These are phyloP conservation scores for Penicillium sp. DNA, from an alignment of 2,329 filamentous ascomycete genomes.

Conservation along the genomic window DNA sequence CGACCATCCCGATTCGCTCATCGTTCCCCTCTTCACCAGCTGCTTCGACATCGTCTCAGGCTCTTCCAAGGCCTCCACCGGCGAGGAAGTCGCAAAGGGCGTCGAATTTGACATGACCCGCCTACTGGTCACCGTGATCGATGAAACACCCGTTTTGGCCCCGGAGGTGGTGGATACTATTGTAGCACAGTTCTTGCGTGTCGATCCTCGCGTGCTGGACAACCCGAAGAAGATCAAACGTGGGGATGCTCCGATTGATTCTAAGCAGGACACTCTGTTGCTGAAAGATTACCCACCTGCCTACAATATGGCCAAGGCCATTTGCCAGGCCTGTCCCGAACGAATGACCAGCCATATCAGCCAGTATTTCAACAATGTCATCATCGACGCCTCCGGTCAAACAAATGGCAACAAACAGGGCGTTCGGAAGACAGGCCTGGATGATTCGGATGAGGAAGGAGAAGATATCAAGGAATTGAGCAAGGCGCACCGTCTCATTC, in stretches of 20 bases:
- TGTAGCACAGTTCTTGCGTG: slow-evolving; percentile 90
- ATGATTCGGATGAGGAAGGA: slow-evolving; percentile 68
- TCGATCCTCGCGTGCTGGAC: slow-evolving; percentile 63
- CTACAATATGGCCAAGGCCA: slow-evolving; percentile 93
- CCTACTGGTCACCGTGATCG: slow-evolving; percentile 78
- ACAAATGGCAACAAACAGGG: slow-evolving; percentile 51
- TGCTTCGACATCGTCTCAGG: slow-evolving; percentile 91
- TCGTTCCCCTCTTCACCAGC: slow-evolving; percentile 76
- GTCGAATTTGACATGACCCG: slow-evolving; percentile 90
- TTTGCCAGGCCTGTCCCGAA: slow-evolving; percentile 84
- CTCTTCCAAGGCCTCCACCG: slow-evolving; percentile 68
- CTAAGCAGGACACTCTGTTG: slow-evolving; percentile 78
- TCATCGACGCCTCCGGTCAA: slow-evolving; percentile 74
- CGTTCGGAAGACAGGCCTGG: slow-evolving; percentile 50
- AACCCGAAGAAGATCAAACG: slow-evolving; percentile 57
- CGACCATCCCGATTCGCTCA: slow-evolving; percentile 73
- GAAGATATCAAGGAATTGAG: slow-evolving; percentile 82
- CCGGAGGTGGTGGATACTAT: slow-evolving; percentile 85
- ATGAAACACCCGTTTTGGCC: slow-evolving; percentile 76
- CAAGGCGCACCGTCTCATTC: slow-evolving; percentile 84
- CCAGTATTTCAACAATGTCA: slow-evolving; percentile 95
- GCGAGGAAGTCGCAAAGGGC: slow-evolving; percentile 85
- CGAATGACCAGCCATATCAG: slow-evolving; percentile 94
- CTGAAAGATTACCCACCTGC: slow-evolving; percentile 85
- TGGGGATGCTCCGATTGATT: slow-evolving; percentile 59